A percentile compares a stretch with the other conserved stretches of the same genome.
These are phyloP conservation scores for Neospora caninum DNA, from an alignment of 169 alveolate genomes.

Conservation along the genomic window DNA sequence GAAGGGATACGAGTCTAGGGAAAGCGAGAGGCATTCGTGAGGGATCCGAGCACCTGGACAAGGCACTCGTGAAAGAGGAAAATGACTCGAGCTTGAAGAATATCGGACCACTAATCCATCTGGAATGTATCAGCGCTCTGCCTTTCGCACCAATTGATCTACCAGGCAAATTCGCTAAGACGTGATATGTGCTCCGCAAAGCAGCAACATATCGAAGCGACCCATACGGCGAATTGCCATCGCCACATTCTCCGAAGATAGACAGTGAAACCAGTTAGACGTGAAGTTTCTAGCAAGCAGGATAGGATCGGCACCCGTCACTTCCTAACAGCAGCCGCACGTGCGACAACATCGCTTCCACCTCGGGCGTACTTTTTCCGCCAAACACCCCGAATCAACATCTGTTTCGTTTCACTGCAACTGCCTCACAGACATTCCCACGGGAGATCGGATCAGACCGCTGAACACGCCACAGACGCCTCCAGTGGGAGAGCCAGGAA, in stretches of 20 bases:
- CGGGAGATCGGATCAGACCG: not conserved
- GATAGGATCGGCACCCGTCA: not conserved
- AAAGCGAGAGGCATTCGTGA: no score
- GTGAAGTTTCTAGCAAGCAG: not conserved
- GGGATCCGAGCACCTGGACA: no score
- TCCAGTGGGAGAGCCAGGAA: not conserved
- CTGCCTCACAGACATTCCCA: not conserved
- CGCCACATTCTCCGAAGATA: not conserved
- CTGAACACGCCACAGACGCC: not conserved
- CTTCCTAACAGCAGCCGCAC: not conserved
- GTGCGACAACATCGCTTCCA: not conserved
- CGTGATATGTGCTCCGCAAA: no score
- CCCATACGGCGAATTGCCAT: not conserved
- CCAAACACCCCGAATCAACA: not conserved
- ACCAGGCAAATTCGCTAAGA: no score
- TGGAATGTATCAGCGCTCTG: no score
- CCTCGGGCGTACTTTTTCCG: not conserved
- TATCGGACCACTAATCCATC: no score
- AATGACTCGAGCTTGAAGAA: no score
- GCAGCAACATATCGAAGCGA: not conserved
- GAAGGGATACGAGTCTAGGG: no score
- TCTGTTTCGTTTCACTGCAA: not conserved
- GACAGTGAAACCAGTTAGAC: not conserved
- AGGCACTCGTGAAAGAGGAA: no score
- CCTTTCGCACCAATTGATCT: no score